Evolutionary conservation across 1,284 basidiomycete species (phyloP), one percentile per base, ranked within the genome.

Genomic region (Inonotus obliquus): DNA sequence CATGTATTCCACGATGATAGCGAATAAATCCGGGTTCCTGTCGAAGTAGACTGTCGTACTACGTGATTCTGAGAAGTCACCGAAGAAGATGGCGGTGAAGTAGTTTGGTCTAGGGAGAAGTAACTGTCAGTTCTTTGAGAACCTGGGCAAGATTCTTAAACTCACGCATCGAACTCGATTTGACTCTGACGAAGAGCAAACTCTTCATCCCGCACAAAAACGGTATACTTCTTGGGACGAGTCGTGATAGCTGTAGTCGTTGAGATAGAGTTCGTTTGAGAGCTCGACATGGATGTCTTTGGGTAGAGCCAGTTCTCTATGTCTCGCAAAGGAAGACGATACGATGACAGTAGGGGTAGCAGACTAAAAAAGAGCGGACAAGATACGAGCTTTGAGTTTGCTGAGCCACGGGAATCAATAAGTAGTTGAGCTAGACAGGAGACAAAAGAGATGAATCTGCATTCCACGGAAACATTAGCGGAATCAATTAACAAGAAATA

Each of bases 1-100:
- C 55, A 67, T 47, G 53, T 67, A 67, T 41, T 67, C 64, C 13
- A 67, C 57, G 27, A 67, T 62, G 29, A 67, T 57, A 11, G 64
- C 59, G 57, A 67, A 67, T 14, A 67, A 41, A 13, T 59, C 61
- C 6, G 65, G 65, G 52, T 60, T 67, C 23, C 65, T 39, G 62
- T 65, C 64, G 32, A 67, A 27, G 23, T 58, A 25, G 27, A 67
- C 35, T 10, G 47, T 39, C 19, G 63, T 58, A 23, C 21, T 47
- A 32, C 59, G 37, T 21, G 61, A 56, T 48, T 66, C 65, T 35
- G 61, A 44, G 47, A 66, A 65, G 44, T 45, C 55, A 14, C 64
- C 61, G 25, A 67, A 62, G 55, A 65, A 67, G 35, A 51, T 57
- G 11, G 61, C 51, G 13, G 65, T 63, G 62, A 67, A 67, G 57